These are phyloP conservation scores for Cladosporium phlei DNA, from an alignment of 2,329 filamentous ascomycete species.

Conservation along the genomic window DNA sequence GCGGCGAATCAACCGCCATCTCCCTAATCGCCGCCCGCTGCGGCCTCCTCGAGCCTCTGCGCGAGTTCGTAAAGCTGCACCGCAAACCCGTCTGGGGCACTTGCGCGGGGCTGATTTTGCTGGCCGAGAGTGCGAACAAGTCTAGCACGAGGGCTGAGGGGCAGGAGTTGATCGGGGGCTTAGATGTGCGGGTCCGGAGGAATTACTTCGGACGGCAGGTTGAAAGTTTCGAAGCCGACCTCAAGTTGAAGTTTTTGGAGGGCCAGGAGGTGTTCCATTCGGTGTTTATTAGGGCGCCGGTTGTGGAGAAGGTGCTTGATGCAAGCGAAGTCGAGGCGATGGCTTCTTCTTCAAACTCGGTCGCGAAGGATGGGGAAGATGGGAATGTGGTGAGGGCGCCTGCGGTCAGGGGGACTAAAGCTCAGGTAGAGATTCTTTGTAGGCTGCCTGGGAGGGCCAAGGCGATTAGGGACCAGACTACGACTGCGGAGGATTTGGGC, in stretches of 20 bases:
- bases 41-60: constrained; percentile 73
- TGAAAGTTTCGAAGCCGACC: constrained; percentile 77
- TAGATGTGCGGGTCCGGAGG: constrained; percentile 83
- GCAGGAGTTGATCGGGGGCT: constrained; percentile 86
- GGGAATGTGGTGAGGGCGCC: constrained; percentile 54
- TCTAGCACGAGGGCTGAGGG: constrained; percentile 89
- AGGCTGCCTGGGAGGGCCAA: constrained; percentile 50
- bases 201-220: constrained; percentile 95
- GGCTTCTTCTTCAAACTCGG: background rate
- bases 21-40: constrained; percentile 80
- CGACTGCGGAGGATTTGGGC: constrained; percentile 42
- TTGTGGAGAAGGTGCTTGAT: constrained; percentile 76
- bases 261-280: constrained; percentile 59
- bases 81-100: constrained; percentile 91
- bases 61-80: constrained; percentile 82
- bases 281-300: constrained; percentile 90
- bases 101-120: constrained; percentile 87
- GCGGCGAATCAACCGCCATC: constrained; percentile 92
- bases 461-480: constrained; percentile 44
- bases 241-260: constrained; percentile 67
- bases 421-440: constrained; percentile 56
- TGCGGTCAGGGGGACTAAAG: constrained; percentile 44
- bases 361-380: constrained; percentile 29
- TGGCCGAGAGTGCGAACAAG: constrained; percentile 80
- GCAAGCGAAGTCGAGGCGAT: background rate